These are phyloP conservation scores for Sphaceloma murrayae DNA, from an alignment of 2,329 filamentous ascomycete genomes.

Conservation along the genomic window DNA sequence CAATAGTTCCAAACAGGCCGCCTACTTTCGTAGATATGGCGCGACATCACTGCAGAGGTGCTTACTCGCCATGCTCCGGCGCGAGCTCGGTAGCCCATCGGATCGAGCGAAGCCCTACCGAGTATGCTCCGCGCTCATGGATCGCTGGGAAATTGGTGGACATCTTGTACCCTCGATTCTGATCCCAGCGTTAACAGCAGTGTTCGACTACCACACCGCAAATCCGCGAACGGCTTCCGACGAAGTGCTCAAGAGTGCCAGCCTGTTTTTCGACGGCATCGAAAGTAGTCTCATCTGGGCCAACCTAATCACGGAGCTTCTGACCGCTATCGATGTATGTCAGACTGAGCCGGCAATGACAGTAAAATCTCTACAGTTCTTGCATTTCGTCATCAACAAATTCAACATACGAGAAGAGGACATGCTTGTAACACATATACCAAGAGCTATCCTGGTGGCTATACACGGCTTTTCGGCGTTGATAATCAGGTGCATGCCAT, in stretches of 20 bases:
- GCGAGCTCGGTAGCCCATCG: conserved; percentile 43
- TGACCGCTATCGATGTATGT: conserved; percentile 28
- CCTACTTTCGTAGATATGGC: conserved; percentile 74
- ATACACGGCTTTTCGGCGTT: conserved; percentile 42
- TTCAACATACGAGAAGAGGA: conserved; percentile 96
- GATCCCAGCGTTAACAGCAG: conserved; percentile 70
- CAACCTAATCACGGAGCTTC: conserved; percentile 23
- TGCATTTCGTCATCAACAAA: conserved; percentile 70
- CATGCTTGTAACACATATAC: conserved; percentile 81
- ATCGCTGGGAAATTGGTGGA: conserved; percentile 93
- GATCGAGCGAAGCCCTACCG: conserved; percentile 79
- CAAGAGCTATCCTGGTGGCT: conserved; percentile 56
- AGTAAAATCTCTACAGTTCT: conserved; percentile 55
- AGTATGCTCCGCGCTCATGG: conserved; percentile 91
- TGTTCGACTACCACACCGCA: conserved; percentile 60
- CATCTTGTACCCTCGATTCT: conserved; percentile 83
- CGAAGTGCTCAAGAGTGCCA: conserved; percentile 86
- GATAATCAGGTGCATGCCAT: too few relatives aligned
- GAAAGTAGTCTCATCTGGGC: conserved; percentile 84
- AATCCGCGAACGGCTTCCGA: conserved; percentile 62
- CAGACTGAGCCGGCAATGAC: conserved; percentile 50
- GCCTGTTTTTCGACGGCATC: conserved; percentile 93
- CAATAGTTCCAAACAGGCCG: conserved; percentile 44
- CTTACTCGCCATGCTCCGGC: conserved; percentile 65
- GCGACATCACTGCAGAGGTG: conserved; percentile 64